Conservation (phyloP, 768 basidiomycete genomes). For the Tulasnella sp. region DNA sequence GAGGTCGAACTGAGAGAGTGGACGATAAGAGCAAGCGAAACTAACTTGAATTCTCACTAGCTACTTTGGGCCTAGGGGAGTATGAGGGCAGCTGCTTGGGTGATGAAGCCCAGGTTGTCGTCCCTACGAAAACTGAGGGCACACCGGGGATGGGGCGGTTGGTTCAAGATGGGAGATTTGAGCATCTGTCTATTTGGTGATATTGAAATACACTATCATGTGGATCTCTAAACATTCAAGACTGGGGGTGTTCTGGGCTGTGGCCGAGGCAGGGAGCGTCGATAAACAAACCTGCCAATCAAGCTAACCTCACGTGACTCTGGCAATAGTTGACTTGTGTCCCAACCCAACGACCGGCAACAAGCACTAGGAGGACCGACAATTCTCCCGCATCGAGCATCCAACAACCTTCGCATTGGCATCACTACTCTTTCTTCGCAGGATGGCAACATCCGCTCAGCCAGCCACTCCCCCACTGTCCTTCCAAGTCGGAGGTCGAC, state of each 20-base stretch:
- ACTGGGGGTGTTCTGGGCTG: too few relatives aligned
- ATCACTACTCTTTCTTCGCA: neutral
- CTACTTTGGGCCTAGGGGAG: neutral
- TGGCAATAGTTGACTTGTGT: neutral
- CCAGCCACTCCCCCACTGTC: conserved; percentile 15
- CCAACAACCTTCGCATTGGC: neutral
- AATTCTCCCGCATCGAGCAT: neutral
- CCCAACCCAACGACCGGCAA: neutral
- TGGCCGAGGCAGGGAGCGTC: neutral
- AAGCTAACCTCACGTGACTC: neutral
- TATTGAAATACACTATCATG: too few relatives aligned
- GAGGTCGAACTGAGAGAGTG: neutral
- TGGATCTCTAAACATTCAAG: too few relatives aligned
- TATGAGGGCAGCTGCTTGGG: neutral
- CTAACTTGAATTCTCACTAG: neutral
- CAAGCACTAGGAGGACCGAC: neutral
- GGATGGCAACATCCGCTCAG: conserved; percentile 1
- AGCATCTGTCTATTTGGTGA: too few relatives aligned
- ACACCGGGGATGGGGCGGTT: too few relatives aligned
- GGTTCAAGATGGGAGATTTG: too few relatives aligned
- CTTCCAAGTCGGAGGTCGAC: conserved; percentile 11
- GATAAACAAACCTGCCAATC: neutral
- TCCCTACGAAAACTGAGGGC: too few relatives aligned
- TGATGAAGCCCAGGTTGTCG: too few relatives aligned
- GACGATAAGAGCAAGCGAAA: neutral